phyloP scores from a whole-genome alignment of 2,329 filamentous ascomycete genomes.

The Ascochyta fabae region DNA sequence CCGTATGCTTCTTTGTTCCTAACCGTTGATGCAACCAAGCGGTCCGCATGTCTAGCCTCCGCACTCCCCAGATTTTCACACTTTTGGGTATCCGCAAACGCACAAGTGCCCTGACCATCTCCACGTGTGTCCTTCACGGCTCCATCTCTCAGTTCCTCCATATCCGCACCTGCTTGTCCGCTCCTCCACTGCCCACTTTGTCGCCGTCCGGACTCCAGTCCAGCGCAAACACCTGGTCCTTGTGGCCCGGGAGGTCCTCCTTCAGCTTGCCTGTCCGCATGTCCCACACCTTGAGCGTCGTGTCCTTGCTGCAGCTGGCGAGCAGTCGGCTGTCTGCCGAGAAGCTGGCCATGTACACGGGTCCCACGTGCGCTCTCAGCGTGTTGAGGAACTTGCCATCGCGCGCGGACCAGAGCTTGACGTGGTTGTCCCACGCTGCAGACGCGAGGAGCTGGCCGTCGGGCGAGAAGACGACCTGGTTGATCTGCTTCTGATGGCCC shows the following conservation, averaged over 20 bases:
- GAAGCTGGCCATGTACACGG: constrained; percentile 92
- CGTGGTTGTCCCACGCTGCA: constrained; percentile 90
- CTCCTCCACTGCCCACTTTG: constrained; percentile 87
- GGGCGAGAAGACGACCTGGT: constrained; percentile 92
- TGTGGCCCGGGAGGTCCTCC: constrained; percentile 84
- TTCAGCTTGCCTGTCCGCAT: constrained; percentile 82
- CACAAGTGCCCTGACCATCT: constrained; percentile 14
- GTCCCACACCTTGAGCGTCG: constrained; percentile 94
- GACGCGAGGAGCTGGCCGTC: constrained; percentile 88
- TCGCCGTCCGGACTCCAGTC: constrained; percentile 95
- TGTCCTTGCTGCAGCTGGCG: constrained; percentile 88
- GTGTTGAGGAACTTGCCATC: constrained; percentile 83
- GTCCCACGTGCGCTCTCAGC: constrained; percentile 85
- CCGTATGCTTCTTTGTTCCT: constrained; percentile 4
- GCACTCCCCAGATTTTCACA: constrained; percentile 18
- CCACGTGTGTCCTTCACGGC: constrained; percentile 46
- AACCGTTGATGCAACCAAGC: constrained; percentile 18
- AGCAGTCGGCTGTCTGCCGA: constrained; percentile 89
- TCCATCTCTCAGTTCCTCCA: constrained; percentile 65
- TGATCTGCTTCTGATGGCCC: constrained; percentile 97
- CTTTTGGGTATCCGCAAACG: constrained; percentile 24
- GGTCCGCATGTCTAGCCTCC: constrained; percentile 17
- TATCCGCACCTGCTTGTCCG: constrained; percentile 78
- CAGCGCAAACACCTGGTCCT: constrained; percentile 91
- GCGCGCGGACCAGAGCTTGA: constrained; percentile 86